phyloP scores from a whole-genome alignment of 306 rosid genomes.

The Betula pendula region DNA sequence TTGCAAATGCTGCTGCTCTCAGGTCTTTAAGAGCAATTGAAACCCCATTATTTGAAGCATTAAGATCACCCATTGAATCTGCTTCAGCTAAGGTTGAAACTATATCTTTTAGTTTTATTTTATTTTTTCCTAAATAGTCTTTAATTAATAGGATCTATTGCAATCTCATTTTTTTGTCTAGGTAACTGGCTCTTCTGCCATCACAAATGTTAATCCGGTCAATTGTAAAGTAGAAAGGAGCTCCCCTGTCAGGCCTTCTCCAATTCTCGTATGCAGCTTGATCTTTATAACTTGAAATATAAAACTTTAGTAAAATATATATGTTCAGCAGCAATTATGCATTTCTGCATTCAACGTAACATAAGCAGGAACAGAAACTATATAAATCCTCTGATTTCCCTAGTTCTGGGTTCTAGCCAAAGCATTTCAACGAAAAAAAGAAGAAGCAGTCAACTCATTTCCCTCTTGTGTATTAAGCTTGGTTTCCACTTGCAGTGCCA shows the following conservation, averaged over 20 bases:
- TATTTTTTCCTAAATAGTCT: conserved; percentile 9
- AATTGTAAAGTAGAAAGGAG: conserved; percentile 77
- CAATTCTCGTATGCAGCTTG: conserved; percentile 56
- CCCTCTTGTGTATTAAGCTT: background rate
- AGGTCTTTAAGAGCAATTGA: conserved; percentile 58
- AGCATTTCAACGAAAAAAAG: background rate
- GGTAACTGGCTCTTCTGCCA: conserved; percentile 65
- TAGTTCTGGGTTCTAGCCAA: background rate
- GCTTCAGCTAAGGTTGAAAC: conserved; percentile 60
- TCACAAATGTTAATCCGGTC: conserved; percentile 52
- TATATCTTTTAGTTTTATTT: conserved; percentile 20
- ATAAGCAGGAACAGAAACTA: background rate
- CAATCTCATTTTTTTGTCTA: conserved; percentile 21
- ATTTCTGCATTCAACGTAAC: conserved; percentile 10
- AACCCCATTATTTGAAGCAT: conserved; percentile 64
- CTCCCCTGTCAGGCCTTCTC: conserved; percentile 75
- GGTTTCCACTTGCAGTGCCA: conserved; percentile 31
- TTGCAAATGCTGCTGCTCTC: conserved; percentile 67
- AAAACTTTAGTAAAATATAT: background rate
- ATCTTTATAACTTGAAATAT: conserved; percentile 20
- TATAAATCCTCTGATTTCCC: background rate
- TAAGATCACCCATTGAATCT: conserved; percentile 68
- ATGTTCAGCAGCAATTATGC: conserved; percentile 15
- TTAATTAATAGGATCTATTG: conserved; percentile 1
- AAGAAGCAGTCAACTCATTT: background rate